These are phyloP conservation scores for Drechslerella dactyloides DNA, from an alignment of 2,329 filamentous ascomycete genomes.

Conservation along the genomic window DNA sequence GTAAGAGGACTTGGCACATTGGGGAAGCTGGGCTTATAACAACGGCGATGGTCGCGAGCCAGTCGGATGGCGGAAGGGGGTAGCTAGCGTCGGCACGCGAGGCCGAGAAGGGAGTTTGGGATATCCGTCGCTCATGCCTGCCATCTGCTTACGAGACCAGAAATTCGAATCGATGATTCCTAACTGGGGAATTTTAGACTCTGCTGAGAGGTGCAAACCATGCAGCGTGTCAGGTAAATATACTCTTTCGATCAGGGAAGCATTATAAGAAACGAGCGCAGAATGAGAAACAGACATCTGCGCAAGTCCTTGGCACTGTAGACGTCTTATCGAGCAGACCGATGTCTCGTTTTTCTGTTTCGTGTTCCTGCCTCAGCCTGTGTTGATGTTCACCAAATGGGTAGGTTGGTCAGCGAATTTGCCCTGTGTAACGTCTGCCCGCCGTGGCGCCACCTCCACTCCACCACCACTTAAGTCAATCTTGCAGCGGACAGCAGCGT, in stretches of 20 bases:
- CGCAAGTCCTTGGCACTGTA: background rate
- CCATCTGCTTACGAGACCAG: slow-evolving; percentile 3
- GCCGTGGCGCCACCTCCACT: too few relatives aligned
- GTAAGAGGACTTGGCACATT: background rate
- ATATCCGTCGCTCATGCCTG: slow-evolving; percentile 1
- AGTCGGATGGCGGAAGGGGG: background rate
- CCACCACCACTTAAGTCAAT: background rate
- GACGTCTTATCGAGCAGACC: background rate
- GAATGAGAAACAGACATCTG: slow-evolving; percentile 2
- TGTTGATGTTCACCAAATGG: background rate
- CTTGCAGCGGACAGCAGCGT: slow-evolving; percentile 1
- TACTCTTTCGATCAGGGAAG: slow-evolving; percentile 7
- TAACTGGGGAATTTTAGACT: slow-evolving; percentile 4
- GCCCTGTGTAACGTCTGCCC: slow-evolving; percentile 3
- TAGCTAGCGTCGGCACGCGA: slow-evolving; percentile 1
- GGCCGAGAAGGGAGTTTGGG: background rate
- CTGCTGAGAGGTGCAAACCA: slow-evolving; percentile 6
- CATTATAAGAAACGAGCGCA: background rate
- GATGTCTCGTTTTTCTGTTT: background rate
- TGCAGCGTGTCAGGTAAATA: background rate
- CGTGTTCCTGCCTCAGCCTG: background rate
- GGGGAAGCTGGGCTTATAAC: slow-evolving; percentile 5
- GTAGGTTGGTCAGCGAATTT: background rate
- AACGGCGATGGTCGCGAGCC: background rate
- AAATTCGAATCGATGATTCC: slow-evolving; percentile 8